A percentile compares a stretch with the other conserved stretches of the same genome.
phyloP scores from a whole-genome alignment of 306 rosid species.

The Fragaria vesca region DNA sequence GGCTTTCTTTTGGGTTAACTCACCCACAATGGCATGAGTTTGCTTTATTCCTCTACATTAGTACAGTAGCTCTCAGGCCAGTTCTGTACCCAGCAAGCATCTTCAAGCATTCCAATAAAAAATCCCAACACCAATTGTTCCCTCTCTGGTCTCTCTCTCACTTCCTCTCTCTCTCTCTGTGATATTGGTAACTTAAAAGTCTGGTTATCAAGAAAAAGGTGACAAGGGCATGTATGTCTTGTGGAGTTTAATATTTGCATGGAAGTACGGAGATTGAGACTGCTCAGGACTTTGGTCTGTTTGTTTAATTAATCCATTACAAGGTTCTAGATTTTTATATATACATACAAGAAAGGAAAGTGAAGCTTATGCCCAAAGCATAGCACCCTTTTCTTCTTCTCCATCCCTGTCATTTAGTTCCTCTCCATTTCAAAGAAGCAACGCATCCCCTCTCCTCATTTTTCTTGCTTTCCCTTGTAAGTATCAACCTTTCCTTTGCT shows the following conservation, averaged over 20 bases:
- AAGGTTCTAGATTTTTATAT: slow-evolving; percentile 35
- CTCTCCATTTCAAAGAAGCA: slow-evolving; percentile 59
- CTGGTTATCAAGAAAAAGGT: slow-evolving; percentile 40
- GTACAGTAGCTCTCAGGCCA: background rate
- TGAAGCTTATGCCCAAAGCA: slow-evolving; percentile 70
- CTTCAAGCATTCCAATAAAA: slow-evolving; percentile 46
- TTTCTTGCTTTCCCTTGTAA: slow-evolving; percentile 70
- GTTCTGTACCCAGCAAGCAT: slow-evolving; percentile 48
- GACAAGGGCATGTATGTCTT: slow-evolving; percentile 47
- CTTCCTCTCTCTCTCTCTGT: slow-evolving; percentile 10
- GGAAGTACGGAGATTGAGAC: slow-evolving; percentile 42
- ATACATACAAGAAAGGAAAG: slow-evolving; percentile 12
- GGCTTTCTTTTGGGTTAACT: background rate
- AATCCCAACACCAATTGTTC: slow-evolving; percentile 38
- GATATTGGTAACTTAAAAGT: slow-evolving; percentile 15
- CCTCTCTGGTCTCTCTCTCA: slow-evolving; percentile 26
- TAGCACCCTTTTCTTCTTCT: slow-evolving; percentile 23
- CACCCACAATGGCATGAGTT: slow-evolving; percentile 5
- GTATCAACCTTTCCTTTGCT: slow-evolving; percentile 71
- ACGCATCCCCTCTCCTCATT: slow-evolving; percentile 55
- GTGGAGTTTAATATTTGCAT: slow-evolving; percentile 46
- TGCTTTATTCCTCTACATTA: slow-evolving; percentile 2
- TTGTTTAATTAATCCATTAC: slow-evolving; percentile 2
- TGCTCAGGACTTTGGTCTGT: slow-evolving; percentile 17
- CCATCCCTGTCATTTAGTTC: slow-evolving; percentile 24